These are phyloP conservation scores for Alternaria hordeiaustralica DNA, from an alignment of 2,329 filamentous ascomycete genomes.

Conservation along the genomic window DNA sequence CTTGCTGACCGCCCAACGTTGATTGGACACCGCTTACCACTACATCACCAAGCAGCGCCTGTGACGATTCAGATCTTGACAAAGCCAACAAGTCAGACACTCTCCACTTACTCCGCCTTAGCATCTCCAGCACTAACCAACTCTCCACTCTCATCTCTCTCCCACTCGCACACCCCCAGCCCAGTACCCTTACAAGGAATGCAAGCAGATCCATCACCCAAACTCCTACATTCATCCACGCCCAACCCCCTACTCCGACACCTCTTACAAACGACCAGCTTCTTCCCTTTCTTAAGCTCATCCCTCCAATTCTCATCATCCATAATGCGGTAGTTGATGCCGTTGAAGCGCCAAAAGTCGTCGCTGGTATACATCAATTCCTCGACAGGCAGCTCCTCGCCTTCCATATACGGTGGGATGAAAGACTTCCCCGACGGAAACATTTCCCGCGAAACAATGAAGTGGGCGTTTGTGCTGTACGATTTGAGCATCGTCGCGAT, in stretches of 20 bases:
- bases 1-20: background rate
- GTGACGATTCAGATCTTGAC: background rate
- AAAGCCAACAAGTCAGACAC: background rate
- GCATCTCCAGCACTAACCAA: background rate
- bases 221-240: slow-evolving; percentile 19
- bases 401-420: slow-evolving; percentile 47
- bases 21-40: no score
- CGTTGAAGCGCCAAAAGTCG: slow-evolving; percentile 36
- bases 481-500: slow-evolving; percentile 29
- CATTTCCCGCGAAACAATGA: slow-evolving; percentile 31
- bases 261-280: slow-evolving; percentile 18
- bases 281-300: slow-evolving; percentile 16
- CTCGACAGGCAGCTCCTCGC: slow-evolving; percentile 40
- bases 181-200: slow-evolving; percentile 15
- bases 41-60: background rate
- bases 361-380: slow-evolving; percentile 38
- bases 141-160: background rate
- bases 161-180: slow-evolving; percentile 16
- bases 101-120: background rate
- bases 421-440: slow-evolving; percentile 27
- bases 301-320: slow-evolving; percentile 32
- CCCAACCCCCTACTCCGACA: slow-evolving; percentile 13
- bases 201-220: slow-evolving; percentile 25
- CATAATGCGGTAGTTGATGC: slow-evolving; percentile 28
- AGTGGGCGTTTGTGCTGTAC: slow-evolving; percentile 22